Base-by-base conservation (phyloP, 441 rosid genomes). In the Mallotus japonicus region DNA sequence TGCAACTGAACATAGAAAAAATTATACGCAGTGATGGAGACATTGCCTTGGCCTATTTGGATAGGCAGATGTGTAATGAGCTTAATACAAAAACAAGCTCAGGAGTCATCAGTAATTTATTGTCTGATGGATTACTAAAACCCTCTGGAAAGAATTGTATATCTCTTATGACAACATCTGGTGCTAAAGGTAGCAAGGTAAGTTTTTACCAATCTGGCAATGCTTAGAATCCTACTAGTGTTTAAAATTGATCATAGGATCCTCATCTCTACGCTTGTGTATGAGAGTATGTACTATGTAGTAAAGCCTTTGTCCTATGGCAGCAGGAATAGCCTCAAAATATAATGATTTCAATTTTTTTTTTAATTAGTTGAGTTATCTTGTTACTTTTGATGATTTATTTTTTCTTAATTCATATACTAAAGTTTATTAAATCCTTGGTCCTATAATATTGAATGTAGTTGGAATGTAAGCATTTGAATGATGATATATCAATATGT, bases 111-210 rank as follows among this genome's bases (percentile, higher is more conserved):
- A 81, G 81, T 63, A 92, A 88, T 47, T 82, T 93, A 80, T 82
- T 96, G 79, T 88, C 98, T 65, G 97, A 92, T 73, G 98, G 97
- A 65, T 77, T 93, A 77, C 70, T 92, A 74, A 96, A 96, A 83
- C 84, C 96, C n/a, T 87, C 97, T 40, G 97, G 91, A 71, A 88
- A 76, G 82, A 96, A 96, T 80, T 93, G 98, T 75, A 92, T 96
- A 58, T 89, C 97, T 51, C 89, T 96, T 64, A 96, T 96, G 99
- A 96, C 99, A 20, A 90, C 90, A 59, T 89, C 98, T 76, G 99
- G 99, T 70, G 99, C 99, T 76, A 96, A 96, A 85, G 99, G 99
- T 54, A 93, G 98, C 77, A 90, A 86, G 96, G 99, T 96, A 81
- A 77, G 83, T 80, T 82, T 78, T 79, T 79, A 17, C 60, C 67